These are phyloP conservation scores for Ceriops decandra DNA, from an alignment of 345 rosid genomes.

Conservation along the genomic window DNA sequence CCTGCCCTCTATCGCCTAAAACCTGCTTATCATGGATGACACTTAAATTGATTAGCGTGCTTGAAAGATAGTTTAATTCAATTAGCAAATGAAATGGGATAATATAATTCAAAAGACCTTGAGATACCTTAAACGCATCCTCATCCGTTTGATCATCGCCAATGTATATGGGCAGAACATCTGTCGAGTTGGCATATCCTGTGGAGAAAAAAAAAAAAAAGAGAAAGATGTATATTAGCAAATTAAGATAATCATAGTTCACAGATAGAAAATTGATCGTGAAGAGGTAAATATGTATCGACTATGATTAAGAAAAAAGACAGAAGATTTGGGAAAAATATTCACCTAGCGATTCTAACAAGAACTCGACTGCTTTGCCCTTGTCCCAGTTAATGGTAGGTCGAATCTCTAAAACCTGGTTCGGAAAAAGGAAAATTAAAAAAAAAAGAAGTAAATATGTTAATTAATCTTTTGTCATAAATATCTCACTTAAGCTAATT, in stretches of 20 bases:
- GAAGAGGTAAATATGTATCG: too few relatives aligned
- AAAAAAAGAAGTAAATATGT: background rate
- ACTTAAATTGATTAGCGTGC: background rate
- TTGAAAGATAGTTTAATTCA: too few relatives aligned
- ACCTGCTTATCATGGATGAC: conserved; percentile 36
- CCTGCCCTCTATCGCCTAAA: conserved; percentile 67
- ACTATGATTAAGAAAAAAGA: too few relatives aligned
- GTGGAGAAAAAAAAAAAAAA: background rate
- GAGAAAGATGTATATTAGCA: background rate
- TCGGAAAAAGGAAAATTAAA: background rate
- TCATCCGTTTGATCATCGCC: conserved; percentile 96
- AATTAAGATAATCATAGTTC: background rate
- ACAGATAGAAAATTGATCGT: too few relatives aligned
- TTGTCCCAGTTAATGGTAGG: conserved; percentile 92
- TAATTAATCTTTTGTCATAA: too few relatives aligned
- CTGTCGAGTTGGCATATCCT: conserved; percentile 60
- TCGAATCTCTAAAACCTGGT: conserved; percentile 84
- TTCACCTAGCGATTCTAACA: conserved; percentile 84
- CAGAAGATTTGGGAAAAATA: background rate
- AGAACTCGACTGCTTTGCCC: conserved; percentile 92
- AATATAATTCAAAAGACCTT: background rate
- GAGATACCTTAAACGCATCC: conserved; percentile 82
- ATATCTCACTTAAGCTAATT: too few relatives aligned
- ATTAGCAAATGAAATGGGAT: background rate
- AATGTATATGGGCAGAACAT: conserved; percentile 76